Evolutionary conservation across 2,329 filamentous ascomycete genomes (phyloP).

Genomic region (Orbilia ellipsospora): DNA sequence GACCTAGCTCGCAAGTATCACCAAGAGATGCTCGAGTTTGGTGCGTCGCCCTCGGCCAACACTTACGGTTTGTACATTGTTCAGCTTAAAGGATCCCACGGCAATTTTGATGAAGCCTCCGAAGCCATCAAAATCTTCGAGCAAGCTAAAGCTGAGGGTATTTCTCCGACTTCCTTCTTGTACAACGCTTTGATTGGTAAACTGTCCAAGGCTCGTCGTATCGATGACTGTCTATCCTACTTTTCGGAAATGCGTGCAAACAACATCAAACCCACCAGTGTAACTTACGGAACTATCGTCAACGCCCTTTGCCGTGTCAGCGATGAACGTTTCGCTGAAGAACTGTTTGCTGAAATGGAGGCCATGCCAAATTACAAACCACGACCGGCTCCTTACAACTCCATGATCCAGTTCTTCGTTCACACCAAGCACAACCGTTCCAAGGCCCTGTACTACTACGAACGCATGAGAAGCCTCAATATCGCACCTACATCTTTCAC

Average conservation of each 20-base stretch:
- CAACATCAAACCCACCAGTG: conserved; percentile 92
- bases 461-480: conserved; percentile 87
- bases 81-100: conserved; percentile 95
- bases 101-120: conserved; percentile 96
- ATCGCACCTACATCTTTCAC: conserved; percentile 95
- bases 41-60: conserved; percentile 91
- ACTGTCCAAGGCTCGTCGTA: conserved; percentile 95
- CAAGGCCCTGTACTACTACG: conserved; percentile 94
- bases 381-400: conserved; percentile 96
- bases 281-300: conserved; percentile 98
- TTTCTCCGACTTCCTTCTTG: conserved; percentile 94
- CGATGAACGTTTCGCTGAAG: conserved; percentile 96
- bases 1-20: conserved; percentile 85
- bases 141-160: conserved; percentile 89
- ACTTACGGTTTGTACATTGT: conserved; percentile 99
- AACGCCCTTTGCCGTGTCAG: conserved; percentile 97
- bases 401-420: conserved; percentile 99
- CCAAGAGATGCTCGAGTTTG: conserved; percentile 89
- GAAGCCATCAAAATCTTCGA: conserved; percentile 98
- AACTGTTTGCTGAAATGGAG: conserved; percentile 99
- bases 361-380: conserved; percentile 99
- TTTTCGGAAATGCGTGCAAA: conserved; percentile 96
- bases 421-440: conserved; percentile 94
- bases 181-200: conserved; percentile 99
- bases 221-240: conserved; percentile 97